phyloP scores from a whole-genome alignment of 2,329 filamentous ascomycete genomes.

The Chaetomium globosum region DNA sequence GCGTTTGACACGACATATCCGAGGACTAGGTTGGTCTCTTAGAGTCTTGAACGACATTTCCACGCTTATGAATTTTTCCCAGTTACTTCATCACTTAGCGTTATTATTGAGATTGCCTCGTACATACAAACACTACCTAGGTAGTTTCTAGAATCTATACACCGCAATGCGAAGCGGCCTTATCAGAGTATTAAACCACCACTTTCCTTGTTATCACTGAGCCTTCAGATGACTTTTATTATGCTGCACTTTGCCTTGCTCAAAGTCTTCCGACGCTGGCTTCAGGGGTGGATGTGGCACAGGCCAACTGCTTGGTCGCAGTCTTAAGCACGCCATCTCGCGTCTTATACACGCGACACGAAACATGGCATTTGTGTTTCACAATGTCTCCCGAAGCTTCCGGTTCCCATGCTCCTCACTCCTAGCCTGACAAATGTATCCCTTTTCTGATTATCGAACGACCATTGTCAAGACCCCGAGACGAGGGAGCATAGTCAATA shows the following conservation, averaged over 20 bases:
- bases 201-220: too few relatives aligned
- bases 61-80: too few relatives aligned
- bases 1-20: too few relatives aligned
- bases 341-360: slow-evolving; percentile 17
- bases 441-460: too few relatives aligned
- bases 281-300: not conserved
- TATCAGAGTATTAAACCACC: too few relatives aligned
- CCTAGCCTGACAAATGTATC: slow-evolving; percentile 2
- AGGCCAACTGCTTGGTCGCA: not conserved
- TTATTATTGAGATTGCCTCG: too few relatives aligned
- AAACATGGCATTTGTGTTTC: not conserved
- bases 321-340: slow-evolving; percentile 20
- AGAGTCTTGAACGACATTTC: too few relatives aligned
- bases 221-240: too few relatives aligned
- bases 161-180: not conserved
- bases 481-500: not conserved
- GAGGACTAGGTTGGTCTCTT: too few relatives aligned
- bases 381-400: not conserved
- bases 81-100: too few relatives aligned
- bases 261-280: not conserved
- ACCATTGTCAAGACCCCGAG: not conserved
- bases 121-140: too few relatives aligned
- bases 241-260: too few relatives aligned
- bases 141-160: not conserved
- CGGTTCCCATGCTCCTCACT: not conserved